Percentiles rank a stretch among this genome's conserved stretches.
Evolutionary conservation across 495 filamentous ascomycete genomes (phyloP).

Genomic region (Tuber melanosporum): DNA sequence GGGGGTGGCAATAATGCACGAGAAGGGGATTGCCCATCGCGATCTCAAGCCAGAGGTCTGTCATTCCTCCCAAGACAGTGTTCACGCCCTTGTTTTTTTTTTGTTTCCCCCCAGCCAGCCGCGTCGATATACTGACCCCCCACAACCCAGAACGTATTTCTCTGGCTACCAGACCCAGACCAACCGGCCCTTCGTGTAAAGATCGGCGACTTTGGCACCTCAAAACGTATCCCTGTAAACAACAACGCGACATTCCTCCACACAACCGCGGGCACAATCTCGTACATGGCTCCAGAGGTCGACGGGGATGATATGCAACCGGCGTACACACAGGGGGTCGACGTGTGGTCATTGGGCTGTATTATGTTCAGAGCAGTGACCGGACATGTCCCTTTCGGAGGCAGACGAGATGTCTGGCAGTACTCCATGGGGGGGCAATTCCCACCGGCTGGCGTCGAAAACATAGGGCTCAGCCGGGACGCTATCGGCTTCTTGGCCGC

Average conservation of each 20-base stretch:
- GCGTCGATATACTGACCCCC: not conserved
- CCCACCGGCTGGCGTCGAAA: not conserved
- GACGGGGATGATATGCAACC: not conserved
- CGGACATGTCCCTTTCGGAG: not conserved
- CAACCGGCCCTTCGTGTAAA: constrained; percentile 3
- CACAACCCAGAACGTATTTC: not conserved
- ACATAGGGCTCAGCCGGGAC: not conserved
- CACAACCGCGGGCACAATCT: not conserved
- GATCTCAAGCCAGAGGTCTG: constrained; percentile 11
- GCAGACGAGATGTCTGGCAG: not conserved
- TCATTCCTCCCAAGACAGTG: not conserved
- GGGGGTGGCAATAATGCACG: constrained; percentile 6
- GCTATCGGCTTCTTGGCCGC: not conserved
- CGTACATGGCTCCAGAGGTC: constrained; percentile 3
- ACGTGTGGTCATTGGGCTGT: constrained; percentile 12
- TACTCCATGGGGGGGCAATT: not conserved
- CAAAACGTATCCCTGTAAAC: not conserved
- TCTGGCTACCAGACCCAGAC: not conserved
- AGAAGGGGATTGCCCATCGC: not conserved
- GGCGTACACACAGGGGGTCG: not conserved
- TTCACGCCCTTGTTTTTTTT: not conserved
- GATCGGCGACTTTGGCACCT: constrained; percentile 11
- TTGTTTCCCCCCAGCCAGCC: too few relatives aligned
- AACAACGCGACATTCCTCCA: not conserved
- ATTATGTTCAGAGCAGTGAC: not conserved